Evolutionary conservation across 441 rosid genomes (phyloP), one percentile per base, ranked within the genome.

Genomic region (Biscutella laevigata): DNA sequence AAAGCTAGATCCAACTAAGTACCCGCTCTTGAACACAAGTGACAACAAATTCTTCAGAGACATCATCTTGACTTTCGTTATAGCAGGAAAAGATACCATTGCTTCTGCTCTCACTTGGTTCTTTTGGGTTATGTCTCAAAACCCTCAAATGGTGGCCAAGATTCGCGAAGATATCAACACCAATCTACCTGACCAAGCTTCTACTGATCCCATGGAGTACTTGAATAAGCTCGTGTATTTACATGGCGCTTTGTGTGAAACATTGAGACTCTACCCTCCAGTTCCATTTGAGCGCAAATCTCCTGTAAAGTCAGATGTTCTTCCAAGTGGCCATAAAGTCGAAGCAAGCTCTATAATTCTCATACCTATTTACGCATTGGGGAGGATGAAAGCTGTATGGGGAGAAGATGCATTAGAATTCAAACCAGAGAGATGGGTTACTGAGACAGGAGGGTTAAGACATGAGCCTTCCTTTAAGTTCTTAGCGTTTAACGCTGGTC

Each of bases 401-500:
- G 72, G 72, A 4, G 53, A 61, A 6, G 69, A 73, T 15, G 57
- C 56, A 5, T 4, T 16, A 3, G 46, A 63, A 36, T 74, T 64
- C 27, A 71, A 59, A 12, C 76, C 74, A 0, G 74, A 71, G 34
- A 57, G 76, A 44, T 71, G 76, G 76, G 62, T 74, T 41, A 24
- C 58, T 0, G 56, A 68, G 14, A 11, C 9, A 0, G 76, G 79
- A 39, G 13, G 41, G 2, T 38, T 74, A 8, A 28, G 8, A 4
- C 74, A 71, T 27, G 57, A 8, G 13, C 40, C 52, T 33, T 22
- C 51, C 4, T 42, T 3, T 68, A 70, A 74, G 53, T 82, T 60
- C 29, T 45, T 74, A 3, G 46, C 70, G 3, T 79, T 79, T 36
- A 58, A 61, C 15, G 74, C 83, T 0, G 85, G 88, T 74, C 71